A percentile compares a stretch with the other conserved stretches of the same genome.
phyloP scores from a whole-genome alignment of 2,329 filamentous ascomycete genomes.

The Kalaharituber pfeilii region DNA sequence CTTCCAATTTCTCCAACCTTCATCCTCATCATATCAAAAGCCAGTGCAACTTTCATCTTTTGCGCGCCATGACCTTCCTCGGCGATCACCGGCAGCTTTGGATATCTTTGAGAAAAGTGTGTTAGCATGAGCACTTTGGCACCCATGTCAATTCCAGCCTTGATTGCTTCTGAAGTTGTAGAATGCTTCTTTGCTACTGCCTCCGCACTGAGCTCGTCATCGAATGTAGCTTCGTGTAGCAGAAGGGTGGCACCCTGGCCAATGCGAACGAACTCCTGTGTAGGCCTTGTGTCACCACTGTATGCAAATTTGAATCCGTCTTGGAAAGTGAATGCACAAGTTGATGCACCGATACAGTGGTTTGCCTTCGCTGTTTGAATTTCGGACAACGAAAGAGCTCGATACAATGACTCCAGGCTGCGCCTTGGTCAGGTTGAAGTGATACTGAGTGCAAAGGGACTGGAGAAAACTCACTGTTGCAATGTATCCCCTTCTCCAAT shows the following conservation, averaged over 20 bases:
- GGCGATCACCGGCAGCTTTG: slow-evolving; percentile 47
- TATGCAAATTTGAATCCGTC: slow-evolving; percentile 75
- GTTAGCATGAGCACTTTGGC: slow-evolving; percentile 70
- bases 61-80: slow-evolving; percentile 22
- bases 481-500: background rate
- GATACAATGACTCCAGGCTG: slow-evolving; percentile 21
- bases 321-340: slow-evolving; percentile 58
- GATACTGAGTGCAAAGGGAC: slow-evolving; percentile 13
- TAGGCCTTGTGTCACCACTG: slow-evolving; percentile 84
- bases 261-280: slow-evolving; percentile 47
- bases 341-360: slow-evolving; percentile 68
- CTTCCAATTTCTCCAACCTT: slow-evolving; percentile 52
- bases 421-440: too few species aligned
- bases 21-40: slow-evolving; percentile 64
- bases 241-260: slow-evolving; percentile 63
- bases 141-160: slow-evolving; percentile 57
- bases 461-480: background rate
- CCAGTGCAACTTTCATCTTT: slow-evolving; percentile 50
- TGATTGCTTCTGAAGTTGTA: slow-evolving; percentile 71
- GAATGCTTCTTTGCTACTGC: slow-evolving; percentile 78
- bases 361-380: slow-evolving; percentile 16
- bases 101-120: slow-evolving; percentile 89
- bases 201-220: slow-evolving; percentile 62
- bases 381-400: slow-evolving; percentile 7
- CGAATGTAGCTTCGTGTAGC: slow-evolving; percentile 91